Base-by-base conservation (phyloP, 78 protist species). In the Dictyostelium intermedium region DNA sequence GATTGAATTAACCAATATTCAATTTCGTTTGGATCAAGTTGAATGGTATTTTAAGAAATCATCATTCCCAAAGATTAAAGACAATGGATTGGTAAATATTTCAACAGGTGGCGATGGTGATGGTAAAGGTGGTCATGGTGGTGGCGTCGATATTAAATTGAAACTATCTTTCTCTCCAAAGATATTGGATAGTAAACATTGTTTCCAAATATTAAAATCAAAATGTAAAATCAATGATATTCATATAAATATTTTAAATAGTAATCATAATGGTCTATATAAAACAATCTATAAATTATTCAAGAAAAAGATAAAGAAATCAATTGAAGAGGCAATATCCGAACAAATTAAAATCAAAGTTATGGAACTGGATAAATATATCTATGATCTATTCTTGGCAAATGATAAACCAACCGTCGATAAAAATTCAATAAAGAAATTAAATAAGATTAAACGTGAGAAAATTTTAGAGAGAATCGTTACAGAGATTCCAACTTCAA, bases 381-480 rank as follows among this genome's bases (percentile, higher is more conserved):
- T 89, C 7, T 89, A 80, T 13, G 56, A 80, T n/a, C 5, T 70
- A 0, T 47, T 80, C 63, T 25, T 9, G 30, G 27, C 50, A 34
- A 78, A 80, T 43, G 87, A 78, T 5, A 63, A 43, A 34, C 39
- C 61, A 39, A 43, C 37, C 20, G 61, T 70, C 4, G 56, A 69
- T 30, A 80, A 37, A 9, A 43, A 25, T 23, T 41, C 50, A 11
- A 74, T 80, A 10, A 89, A 80, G 35, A 60, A 9, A 41, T 43
- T 61, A 20, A 89, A 78, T 9, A 78, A 50, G 37, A 56, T 63
- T 9, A 60, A 87, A 23, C 39, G 93, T 61, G 87, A 89, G 14
- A 89, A 80, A 72, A 89, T 89, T 35, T n/a, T 89, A 11, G 94
- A 80, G 34, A 89, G 94, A 80, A 89, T 89, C 14, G 63, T 47